Evolutionary conservation across 164 flowering plant genomes (phyloP).

Genomic region (Magnolia kwangsiensis): DNA sequence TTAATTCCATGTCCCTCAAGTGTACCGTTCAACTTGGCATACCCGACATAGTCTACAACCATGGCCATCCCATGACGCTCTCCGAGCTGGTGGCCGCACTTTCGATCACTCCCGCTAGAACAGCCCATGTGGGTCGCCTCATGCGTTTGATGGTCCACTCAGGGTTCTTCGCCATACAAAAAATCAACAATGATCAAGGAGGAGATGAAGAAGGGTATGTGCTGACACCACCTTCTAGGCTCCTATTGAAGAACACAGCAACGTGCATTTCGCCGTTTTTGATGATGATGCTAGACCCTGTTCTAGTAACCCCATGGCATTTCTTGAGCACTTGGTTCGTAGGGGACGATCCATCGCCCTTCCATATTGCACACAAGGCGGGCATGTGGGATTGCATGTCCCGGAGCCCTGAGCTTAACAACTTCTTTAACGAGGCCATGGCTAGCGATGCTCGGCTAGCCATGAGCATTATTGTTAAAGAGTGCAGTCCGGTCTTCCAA

Average conservation of each 20-base stretch:
- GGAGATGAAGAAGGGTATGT: not conserved
- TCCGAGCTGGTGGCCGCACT: not conserved
- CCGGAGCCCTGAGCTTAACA: no score
- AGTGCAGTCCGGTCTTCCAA: no score
- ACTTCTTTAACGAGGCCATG: no score
- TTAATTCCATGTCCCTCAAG: slow-evolving; percentile 13
- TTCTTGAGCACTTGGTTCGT: slow-evolving; percentile 23
- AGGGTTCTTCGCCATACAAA: slow-evolving; percentile 8
- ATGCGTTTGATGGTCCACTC: slow-evolving; percentile 21
- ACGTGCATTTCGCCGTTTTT: slow-evolving; percentile 11
- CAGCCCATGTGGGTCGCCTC: slow-evolving; percentile 10
- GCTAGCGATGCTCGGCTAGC: no score
- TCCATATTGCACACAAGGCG: no score
- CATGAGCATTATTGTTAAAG: no score
- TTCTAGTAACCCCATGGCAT: slow-evolving; percentile 16
- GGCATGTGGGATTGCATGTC: no score
- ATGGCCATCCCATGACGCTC: slow-evolving; percentile 8
- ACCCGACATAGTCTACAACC: slow-evolving; percentile 6
- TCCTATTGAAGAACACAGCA: not conserved
- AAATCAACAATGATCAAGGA: not conserved
- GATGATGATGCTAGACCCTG: slow-evolving; percentile 24
- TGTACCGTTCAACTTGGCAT: slow-evolving; percentile 13
- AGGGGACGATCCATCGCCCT: not conserved
- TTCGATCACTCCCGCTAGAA: not conserved
- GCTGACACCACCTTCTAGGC: slow-evolving; percentile 13